Evolutionary conservation across 2,329 filamentous ascomycete genomes (phyloP).

Genomic region (Dothideomycetes sp.): DNA sequence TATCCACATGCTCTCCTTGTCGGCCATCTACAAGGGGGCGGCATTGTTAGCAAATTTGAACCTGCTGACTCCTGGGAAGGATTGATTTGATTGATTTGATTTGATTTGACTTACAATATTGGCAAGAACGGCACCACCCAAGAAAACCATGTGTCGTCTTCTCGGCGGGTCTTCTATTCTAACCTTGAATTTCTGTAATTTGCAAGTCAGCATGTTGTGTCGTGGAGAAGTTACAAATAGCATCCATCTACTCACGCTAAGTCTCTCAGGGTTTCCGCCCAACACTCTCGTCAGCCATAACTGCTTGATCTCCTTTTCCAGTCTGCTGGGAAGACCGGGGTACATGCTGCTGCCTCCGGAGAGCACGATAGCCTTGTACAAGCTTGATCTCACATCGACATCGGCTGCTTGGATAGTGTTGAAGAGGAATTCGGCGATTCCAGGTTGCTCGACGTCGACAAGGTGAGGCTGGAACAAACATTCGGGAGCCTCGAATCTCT

Average conservation of each 20-base stretch:
- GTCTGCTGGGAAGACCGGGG: slow-evolving; percentile 79
- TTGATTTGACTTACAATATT: slow-evolving; percentile 56
- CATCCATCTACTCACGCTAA: slow-evolving; percentile 47
- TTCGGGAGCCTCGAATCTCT: slow-evolving; percentile 95
- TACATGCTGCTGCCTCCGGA: slow-evolving; percentile 99
- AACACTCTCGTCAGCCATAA: slow-evolving; percentile 91
- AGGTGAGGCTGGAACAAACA: slow-evolving; percentile 98
- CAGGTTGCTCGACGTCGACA: slow-evolving; percentile 93
- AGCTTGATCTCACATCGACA: slow-evolving; percentile 82
- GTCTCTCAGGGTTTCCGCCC: slow-evolving; percentile 78
- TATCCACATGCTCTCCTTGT: slow-evolving; percentile 99
- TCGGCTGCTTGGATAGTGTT: slow-evolving; percentile 96
- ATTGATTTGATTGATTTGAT: no score
- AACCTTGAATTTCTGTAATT: slow-evolving; percentile 84
- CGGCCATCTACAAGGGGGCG: no score
- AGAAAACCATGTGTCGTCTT: slow-evolving; percentile 97
- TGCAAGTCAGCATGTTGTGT: background rate
- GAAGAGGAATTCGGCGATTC: slow-evolving; percentile 94
- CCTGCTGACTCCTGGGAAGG: no score
- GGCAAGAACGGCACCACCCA: slow-evolving; percentile 89
- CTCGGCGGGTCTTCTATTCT: slow-evolving; percentile 95
- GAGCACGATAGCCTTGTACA: slow-evolving; percentile 96
- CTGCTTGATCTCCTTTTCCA: slow-evolving; percentile 99
- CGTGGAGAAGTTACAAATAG: background rate
- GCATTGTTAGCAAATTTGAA: no score